Percentiles rank a stretch among this genome's conserved stretches.
These are phyloP conservation scores for Yamagishiella unicocca DNA, from an alignment of 139 green algal species.

Conservation along the genomic window DNA sequence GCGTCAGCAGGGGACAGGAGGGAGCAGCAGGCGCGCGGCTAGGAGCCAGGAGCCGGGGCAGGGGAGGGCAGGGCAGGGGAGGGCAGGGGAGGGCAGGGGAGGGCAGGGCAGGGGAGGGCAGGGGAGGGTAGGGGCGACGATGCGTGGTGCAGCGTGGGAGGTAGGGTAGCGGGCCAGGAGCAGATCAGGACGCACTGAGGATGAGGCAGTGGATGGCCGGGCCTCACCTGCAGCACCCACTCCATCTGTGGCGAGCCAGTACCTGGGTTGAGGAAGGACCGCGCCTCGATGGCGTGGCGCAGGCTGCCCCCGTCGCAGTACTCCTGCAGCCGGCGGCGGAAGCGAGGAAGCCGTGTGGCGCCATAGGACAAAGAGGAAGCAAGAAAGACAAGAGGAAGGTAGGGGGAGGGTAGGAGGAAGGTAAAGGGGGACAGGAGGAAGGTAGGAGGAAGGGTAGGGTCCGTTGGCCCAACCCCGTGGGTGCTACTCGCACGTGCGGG, in stretches of 20 bases:
- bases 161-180: background rate
- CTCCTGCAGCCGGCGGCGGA: conserved; percentile 29
- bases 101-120: background rate
- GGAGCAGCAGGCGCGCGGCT: no score
- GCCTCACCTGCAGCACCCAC: conserved; percentile 42
- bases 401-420: no score
- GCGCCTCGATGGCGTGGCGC: conserved; percentile 49
- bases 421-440: no score
- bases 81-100: background rate
- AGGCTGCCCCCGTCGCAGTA: conserved; percentile 50
- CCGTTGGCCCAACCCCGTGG: no score
- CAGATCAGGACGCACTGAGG: no score
- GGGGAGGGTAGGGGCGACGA: background rate
- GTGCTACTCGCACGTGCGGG: no score
- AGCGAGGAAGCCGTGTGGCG: background rate
- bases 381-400: no score
- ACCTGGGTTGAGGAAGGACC: conserved; percentile 30
- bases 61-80: background rate
- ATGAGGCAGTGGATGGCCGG: no score
- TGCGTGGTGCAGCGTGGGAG: background rate
- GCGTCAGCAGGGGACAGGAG: no score
- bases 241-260: conserved; percentile 31
- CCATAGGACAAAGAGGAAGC: no score
- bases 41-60: no score
- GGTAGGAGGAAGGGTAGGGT: no score